A percentile compares a stretch with the other conserved stretches of the same genome.
phyloP scores from a whole-genome alignment of 148 eudicot species.

The Cornus suecica region DNA sequence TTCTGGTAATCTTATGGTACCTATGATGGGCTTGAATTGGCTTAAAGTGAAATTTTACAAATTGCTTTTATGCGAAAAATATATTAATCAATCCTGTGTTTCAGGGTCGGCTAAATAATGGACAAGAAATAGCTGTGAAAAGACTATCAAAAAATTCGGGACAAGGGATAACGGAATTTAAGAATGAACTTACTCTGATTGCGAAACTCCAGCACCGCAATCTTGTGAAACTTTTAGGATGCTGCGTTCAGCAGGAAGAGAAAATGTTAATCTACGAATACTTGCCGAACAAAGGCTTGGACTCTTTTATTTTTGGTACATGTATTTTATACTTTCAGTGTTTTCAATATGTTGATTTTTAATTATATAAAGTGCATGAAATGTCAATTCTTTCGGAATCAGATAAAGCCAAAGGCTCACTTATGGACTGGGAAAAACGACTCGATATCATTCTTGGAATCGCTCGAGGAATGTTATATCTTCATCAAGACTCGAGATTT shows the following conservation, averaged over 20 bases:
- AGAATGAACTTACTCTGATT: constrained; percentile 52
- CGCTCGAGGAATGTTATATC: constrained; percentile 15
- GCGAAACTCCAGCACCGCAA: constrained; percentile 64
- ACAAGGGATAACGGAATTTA: constrained; percentile 58
- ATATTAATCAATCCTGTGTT: neutral
- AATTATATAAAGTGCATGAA: too few relatives aligned
- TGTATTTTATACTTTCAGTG: too few relatives aligned
- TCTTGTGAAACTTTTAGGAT: constrained; percentile 53
- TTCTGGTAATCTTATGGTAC: neutral
- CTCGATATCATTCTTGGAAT: constrained; percentile 14
- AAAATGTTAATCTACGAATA: constrained; percentile 57
- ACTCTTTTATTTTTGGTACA: constrained; percentile 45
- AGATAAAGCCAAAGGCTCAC: too few relatives aligned
- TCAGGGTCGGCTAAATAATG: constrained; percentile 29
- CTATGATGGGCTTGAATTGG: too few relatives aligned
- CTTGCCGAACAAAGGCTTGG: constrained; percentile 62
- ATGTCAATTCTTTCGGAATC: too few relatives aligned
- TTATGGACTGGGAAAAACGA: neutral
- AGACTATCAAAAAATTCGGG: constrained; percentile 46
- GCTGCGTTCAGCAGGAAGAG: constrained; percentile 43
- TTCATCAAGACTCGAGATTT: constrained; percentile 17
- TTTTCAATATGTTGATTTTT: too few relatives aligned
- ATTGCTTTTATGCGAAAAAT: too few relatives aligned
- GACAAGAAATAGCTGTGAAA: constrained; percentile 58
- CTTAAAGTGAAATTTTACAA: too few relatives aligned